Evolutionary conservation across 208 protist genomes (phyloP).

Genomic region (Crithidia fasciculata): DNA sequence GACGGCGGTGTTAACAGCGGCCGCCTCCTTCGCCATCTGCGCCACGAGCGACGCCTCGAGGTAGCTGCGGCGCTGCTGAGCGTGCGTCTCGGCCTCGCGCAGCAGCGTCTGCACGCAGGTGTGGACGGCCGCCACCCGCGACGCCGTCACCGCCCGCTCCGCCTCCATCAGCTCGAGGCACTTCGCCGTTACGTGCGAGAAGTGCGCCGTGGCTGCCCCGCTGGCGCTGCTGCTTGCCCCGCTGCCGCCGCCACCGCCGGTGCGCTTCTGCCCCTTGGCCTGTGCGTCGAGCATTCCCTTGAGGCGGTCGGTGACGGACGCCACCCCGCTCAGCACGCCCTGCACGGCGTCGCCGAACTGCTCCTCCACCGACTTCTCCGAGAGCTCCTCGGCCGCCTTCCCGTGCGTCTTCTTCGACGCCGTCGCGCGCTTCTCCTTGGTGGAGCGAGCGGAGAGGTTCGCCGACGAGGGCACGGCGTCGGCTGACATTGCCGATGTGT

Average conservation of each 20-base stretch:
- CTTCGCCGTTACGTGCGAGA: constrained; percentile 34
- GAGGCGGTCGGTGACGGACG: constrained; percentile 52
- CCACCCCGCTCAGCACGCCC: constrained; percentile 37
- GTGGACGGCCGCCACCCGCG: constrained; percentile 22
- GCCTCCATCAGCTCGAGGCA: constrained; percentile 36
- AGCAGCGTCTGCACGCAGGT: constrained; percentile 24
- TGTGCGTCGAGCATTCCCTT: constrained; percentile 34
- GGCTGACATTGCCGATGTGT: constrained; percentile 9
- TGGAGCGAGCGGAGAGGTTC: constrained; percentile 5
- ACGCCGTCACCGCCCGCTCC: constrained; percentile 12
- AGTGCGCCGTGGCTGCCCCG: constrained; percentile 12
- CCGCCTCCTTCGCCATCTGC: constrained; percentile 54
- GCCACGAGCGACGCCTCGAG: constrained; percentile 39
- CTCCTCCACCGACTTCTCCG: constrained; percentile 59
- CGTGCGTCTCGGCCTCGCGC: constrained; percentile 33
- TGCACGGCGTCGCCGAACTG: constrained; percentile 55
- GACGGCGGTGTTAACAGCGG: constrained; percentile 86
- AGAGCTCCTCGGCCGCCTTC: constrained; percentile 45
- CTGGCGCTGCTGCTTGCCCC: background rate
- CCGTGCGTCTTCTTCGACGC: constrained; percentile 43
- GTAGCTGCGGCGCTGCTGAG: constrained; percentile 23
- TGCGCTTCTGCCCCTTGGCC: constrained; percentile 48
- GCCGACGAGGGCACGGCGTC: constrained; percentile 4
- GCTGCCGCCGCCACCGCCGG: constrained; percentile 22
- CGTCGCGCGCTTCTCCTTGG: constrained; percentile 58